These are phyloP conservation scores for Cornus florida DNA, from an alignment of 148 eudicot species.

Conservation along the genomic window DNA sequence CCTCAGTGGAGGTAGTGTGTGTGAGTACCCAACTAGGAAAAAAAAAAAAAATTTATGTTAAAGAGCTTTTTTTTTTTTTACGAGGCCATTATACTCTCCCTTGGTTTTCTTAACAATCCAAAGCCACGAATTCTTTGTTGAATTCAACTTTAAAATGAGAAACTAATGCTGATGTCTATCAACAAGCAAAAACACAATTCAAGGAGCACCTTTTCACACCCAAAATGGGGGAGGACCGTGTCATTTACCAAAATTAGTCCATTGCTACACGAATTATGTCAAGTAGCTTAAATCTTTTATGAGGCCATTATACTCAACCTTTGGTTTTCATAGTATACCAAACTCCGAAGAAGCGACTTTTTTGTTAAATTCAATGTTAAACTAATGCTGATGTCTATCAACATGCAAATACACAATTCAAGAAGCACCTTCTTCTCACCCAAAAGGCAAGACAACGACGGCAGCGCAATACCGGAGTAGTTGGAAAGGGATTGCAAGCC, in stretches of 20 bases:
- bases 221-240: constrained; percentile 54
- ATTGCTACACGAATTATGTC: no score
- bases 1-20: no score
- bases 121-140: not conserved
- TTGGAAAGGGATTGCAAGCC: constrained; percentile 65
- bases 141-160: not conserved
- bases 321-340: not conserved
- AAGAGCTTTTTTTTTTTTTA: not conserved
- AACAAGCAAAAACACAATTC: not conserved
- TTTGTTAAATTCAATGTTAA: not conserved
- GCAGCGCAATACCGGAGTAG: constrained; percentile 49
- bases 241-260: constrained; percentile 10
- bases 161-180: not conserved
- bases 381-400: not conserved
- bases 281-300: no score
- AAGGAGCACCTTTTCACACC: constrained; percentile 69
- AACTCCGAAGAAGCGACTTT: no score
- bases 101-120: not conserved
- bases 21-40: no score
- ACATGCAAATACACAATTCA: not conserved
- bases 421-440: constrained; percentile 68
- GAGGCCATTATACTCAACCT: no score
- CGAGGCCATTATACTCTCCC: not conserved
- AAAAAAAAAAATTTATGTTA: no score
- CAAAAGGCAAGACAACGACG: constrained; percentile 57